Percentiles rank a stretch among this genome's conserved stretches.
phyloP scores from a whole-genome alignment of 768 basidiomycete species.

The Pleurotus tuoliensis region DNA sequence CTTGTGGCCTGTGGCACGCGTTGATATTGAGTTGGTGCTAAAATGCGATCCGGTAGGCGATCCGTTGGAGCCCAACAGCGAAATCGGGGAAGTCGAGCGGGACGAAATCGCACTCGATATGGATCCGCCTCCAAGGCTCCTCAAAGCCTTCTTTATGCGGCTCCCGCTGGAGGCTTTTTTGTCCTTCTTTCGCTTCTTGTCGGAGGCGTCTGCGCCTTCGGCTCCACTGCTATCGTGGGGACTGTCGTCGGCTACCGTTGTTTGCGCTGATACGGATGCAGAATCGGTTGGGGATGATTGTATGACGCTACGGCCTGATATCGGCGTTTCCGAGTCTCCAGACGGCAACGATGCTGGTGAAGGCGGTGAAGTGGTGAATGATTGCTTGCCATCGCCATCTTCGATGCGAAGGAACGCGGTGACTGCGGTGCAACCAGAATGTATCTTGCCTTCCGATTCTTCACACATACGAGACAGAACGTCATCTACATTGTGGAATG shows the following conservation, averaged over 20 bases:
- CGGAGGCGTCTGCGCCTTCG: constrained; percentile 33
- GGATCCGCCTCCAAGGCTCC: constrained; percentile 42
- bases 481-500: constrained; percentile 90
- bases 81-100: constrained; percentile 30
- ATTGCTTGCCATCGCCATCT: constrained; percentile 68
- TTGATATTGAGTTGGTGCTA: neutral
- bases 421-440: constrained; percentile 96
- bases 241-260: constrained; percentile 21
- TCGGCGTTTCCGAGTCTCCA: constrained; percentile 26
- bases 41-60: neutral
- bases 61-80: constrained; percentile 1
- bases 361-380: constrained; percentile 44
- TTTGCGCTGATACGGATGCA: constrained; percentile 12
- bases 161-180: constrained; percentile 41
- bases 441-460: constrained; percentile 86
- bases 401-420: constrained; percentile 94
- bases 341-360: constrained; percentile 22
- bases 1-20: constrained; percentile 13
- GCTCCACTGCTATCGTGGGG: constrained; percentile 38
- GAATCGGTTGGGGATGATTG: constrained; percentile 15
- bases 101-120: constrained; percentile 25
- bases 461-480: constrained; percentile 81
- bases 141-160: constrained; percentile 54
- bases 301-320: constrained; percentile 27
- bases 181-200: constrained; percentile 39